These are phyloP conservation scores for Hypoxylon sp. DNA, from an alignment of 2,329 filamentous ascomycete species.

Conservation along the genomic window DNA sequence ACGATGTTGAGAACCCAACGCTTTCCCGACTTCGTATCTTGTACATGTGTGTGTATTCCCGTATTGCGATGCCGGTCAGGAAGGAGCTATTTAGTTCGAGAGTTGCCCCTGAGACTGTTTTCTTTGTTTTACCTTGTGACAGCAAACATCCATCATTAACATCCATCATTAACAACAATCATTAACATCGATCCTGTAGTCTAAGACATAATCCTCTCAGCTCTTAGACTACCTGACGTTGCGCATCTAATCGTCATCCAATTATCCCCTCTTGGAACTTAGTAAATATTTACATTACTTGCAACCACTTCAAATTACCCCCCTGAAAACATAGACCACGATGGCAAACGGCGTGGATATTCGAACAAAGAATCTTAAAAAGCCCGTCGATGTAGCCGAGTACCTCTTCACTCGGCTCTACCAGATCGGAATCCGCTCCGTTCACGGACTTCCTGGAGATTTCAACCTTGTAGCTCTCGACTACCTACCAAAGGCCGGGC, in stretches of 20 bases:
- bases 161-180: conserved; percentile 3
- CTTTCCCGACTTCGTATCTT: conserved; percentile 30
- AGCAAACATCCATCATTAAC: conserved; percentile 7
- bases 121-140: conserved; percentile 22
- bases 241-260: conserved; percentile 15
- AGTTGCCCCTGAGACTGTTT: conserved; percentile 6
- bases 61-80: conserved; percentile 24
- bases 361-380: conserved; percentile 60
- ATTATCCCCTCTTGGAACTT: conserved; percentile 17
- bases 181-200: conserved; percentile 10
- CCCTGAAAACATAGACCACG: conserved; percentile 4
- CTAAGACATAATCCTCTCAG: conserved; percentile 9
- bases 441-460: conserved; percentile 80
- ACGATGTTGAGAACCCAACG: conserved; percentile 32
- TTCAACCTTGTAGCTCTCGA: conserved; percentile 80
- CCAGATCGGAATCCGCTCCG: conserved; percentile 74
- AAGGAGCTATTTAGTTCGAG: conserved; percentile 31
- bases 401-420: conserved; percentile 77
- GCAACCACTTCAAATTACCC: neutral
- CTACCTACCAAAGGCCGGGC: conserved; percentile 70
- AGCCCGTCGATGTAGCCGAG: conserved; percentile 73
- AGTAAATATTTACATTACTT: conserved; percentile 14
- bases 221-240: conserved; percentile 7
- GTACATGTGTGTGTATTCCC: neutral
- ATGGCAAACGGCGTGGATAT: conserved; percentile 57